Percentiles rank a stretch among this genome's conserved stretches.
Evolutionary conservation across 225 moss, liverwort and hornwort genomes (phyloP).

Genomic region (Physcomitrellopsis africana): DNA sequence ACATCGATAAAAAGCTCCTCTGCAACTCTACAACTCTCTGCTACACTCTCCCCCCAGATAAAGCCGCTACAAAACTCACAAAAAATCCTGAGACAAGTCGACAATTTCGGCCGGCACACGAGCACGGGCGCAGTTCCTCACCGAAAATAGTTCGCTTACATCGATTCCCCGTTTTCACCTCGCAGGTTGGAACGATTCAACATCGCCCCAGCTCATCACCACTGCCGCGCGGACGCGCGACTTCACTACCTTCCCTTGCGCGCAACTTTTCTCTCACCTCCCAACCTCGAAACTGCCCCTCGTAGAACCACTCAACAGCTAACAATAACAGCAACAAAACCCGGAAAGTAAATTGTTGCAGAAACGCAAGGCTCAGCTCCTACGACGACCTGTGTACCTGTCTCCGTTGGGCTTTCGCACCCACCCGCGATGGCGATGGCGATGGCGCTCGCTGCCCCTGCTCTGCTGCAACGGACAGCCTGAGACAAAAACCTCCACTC

Average conservation of each 20-base stretch:
- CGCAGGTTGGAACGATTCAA: slow-evolving; percentile 27
- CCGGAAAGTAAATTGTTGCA: background rate
- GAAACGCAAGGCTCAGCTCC: background rate
- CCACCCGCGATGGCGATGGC: slow-evolving; percentile 6
- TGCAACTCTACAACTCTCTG: slow-evolving; percentile 2
- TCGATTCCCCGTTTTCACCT: slow-evolving; percentile 12
- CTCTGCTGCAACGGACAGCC: slow-evolving; percentile 25
- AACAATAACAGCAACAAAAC: background rate
- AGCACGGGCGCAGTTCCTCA: slow-evolving; percentile 20
- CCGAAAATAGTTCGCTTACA: background rate
- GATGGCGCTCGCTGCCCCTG: slow-evolving; percentile 17
- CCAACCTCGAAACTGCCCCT: slow-evolving; percentile 4
- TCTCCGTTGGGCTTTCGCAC: background rate
- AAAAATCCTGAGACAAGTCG: background rate
- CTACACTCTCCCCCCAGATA: slow-evolving; percentile 8
- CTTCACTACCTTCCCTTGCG: background rate
- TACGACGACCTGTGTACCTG: slow-evolving; percentile 13
- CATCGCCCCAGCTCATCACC: background rate
- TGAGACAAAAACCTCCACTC: slow-evolving; percentile 14
- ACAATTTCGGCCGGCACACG: slow-evolving; percentile 27
- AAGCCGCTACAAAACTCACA: background rate
- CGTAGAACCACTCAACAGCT: slow-evolving; percentile 14
- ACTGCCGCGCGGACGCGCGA: background rate
- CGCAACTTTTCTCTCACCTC: slow-evolving; percentile 1
- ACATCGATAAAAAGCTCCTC: background rate